A percentile compares a stretch with the other conserved stretches of the same genome.
phyloP scores from a whole-genome alignment of 176 grass and related monocot genomes.

The Secale cereale region DNA sequence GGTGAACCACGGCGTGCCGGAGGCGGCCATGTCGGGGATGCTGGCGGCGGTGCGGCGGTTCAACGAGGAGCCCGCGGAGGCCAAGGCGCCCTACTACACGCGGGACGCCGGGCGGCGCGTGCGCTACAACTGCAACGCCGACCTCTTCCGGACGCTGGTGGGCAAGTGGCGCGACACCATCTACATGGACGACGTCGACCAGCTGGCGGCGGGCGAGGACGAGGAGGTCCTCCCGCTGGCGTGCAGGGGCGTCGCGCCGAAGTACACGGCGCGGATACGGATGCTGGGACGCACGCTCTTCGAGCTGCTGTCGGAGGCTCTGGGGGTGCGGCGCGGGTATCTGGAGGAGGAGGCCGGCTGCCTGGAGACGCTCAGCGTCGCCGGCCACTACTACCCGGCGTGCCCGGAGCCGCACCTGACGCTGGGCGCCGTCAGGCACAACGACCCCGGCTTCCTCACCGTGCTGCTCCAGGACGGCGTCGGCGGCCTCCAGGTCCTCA shows the following conservation, averaged over 20 bases:
- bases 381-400: neutral
- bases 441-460: neutral
- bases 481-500: conserved; percentile 47
- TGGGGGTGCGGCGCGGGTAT: neutral
- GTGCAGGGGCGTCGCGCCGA: neutral
- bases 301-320: neutral
- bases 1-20: neutral
- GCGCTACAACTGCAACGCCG: neutral
- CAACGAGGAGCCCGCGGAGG: neutral
- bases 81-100: neutral
- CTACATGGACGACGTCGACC: neutral
- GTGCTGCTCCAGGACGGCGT: conserved; percentile 38
- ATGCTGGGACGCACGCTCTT: neutral
- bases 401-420: neutral
- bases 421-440: neutral
- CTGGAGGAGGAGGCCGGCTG: neutral
- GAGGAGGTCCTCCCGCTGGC: neutral
- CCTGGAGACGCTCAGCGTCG: neutral
- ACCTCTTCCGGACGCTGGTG: neutral
- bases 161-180: neutral
- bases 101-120: neutral
- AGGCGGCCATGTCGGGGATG: neutral
- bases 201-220: neutral
- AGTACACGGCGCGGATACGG: neutral
- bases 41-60: neutral